phyloP scores from a whole-genome alignment of 805 yeast genomes.

The Kregervanrija delftensis region DNA sequence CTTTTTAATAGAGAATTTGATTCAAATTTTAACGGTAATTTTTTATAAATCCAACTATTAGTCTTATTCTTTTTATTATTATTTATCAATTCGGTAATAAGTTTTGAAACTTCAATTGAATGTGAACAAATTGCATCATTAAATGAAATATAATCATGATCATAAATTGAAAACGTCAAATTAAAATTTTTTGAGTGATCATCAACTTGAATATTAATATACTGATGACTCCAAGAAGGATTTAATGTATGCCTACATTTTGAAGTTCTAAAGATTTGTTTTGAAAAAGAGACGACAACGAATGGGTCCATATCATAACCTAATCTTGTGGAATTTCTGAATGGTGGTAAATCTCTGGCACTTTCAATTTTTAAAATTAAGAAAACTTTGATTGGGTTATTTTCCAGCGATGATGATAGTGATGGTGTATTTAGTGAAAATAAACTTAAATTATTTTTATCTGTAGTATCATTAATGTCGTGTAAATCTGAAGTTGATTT shows the following conservation, averaged over 20 bases:
- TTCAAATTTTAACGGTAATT: slow-evolving; percentile 5
- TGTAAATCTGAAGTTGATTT: too few relatives aligned
- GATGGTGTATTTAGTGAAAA: too few relatives aligned
- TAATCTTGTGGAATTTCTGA: slow-evolving; percentile 59
- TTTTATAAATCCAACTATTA: slow-evolving; percentile 10
- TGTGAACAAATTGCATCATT: slow-evolving; percentile 78
- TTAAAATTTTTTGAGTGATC: slow-evolving; percentile 59
- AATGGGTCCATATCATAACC: slow-evolving; percentile 97
- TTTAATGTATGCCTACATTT: slow-evolving; percentile 76
- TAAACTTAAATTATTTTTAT: too few relatives aligned
- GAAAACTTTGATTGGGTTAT: slow-evolving; percentile 45
- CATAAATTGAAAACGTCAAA: slow-evolving; percentile 65
- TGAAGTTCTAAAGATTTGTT: slow-evolving; percentile 78
- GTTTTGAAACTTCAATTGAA: slow-evolving; percentile 43
- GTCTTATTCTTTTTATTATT: slow-evolving; percentile 3
- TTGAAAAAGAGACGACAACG: slow-evolving; percentile 85
- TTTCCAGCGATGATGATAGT: background rate
- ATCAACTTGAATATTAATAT: slow-evolving; percentile 70
- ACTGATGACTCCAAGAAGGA: slow-evolving; percentile 70
- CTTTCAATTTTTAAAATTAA: slow-evolving; percentile 68
- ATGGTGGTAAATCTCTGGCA: slow-evolving; percentile 74
- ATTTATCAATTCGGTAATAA: slow-evolving; percentile 11
- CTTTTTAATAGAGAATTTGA: slow-evolving; percentile 1
- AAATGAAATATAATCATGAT: slow-evolving; percentile 74
- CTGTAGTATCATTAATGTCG: too few relatives aligned